phyloP scores from a whole-genome alignment of 106 monocot species.

The Dioscorea dumetorum region DNA sequence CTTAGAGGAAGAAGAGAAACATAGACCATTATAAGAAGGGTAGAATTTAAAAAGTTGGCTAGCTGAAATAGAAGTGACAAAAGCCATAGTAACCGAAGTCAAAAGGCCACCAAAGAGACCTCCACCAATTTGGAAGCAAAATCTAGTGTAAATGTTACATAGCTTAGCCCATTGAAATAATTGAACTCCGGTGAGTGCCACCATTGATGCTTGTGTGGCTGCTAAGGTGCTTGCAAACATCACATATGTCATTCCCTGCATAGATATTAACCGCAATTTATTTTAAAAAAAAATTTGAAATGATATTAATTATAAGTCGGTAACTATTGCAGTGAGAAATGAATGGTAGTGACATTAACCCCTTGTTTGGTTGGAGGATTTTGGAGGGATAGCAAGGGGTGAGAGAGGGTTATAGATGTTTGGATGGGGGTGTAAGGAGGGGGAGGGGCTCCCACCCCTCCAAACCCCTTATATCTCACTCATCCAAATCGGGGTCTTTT shows the following conservation, averaged over 20 bases:
- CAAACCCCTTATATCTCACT: too few species aligned
- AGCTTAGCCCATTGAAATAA: conserved; percentile 49
- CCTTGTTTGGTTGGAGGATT: too few species aligned
- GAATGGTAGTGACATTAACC: too few species aligned
- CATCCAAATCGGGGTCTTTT: too few species aligned
- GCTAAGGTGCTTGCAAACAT: conserved; percentile 29
- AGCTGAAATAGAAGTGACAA: conserved; percentile 29
- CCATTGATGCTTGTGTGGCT: conserved; percentile 27
- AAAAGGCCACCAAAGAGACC: conserved; percentile 16
- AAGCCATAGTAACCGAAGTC: conserved; percentile 21
- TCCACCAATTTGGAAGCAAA: conserved; percentile 31
- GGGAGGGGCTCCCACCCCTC: too few species aligned
- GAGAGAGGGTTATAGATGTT: too few species aligned
- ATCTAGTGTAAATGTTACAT: conserved; percentile 52
- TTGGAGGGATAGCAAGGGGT: too few species aligned
- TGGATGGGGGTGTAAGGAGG: too few species aligned
- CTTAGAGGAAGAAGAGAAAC: too few species aligned
- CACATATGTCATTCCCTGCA: conserved; percentile 32
- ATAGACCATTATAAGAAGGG: not conserved
- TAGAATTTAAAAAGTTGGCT: conserved; percentile 34
- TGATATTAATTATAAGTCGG: too few species aligned
- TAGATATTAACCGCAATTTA: not conserved
- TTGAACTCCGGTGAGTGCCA: conserved; percentile 28
- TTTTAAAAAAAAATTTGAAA: too few species aligned
- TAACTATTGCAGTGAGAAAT: too few species aligned